Conservation (phyloP, 1,284 basidiomycete species). For the Heterobasidion annosum region DNA sequence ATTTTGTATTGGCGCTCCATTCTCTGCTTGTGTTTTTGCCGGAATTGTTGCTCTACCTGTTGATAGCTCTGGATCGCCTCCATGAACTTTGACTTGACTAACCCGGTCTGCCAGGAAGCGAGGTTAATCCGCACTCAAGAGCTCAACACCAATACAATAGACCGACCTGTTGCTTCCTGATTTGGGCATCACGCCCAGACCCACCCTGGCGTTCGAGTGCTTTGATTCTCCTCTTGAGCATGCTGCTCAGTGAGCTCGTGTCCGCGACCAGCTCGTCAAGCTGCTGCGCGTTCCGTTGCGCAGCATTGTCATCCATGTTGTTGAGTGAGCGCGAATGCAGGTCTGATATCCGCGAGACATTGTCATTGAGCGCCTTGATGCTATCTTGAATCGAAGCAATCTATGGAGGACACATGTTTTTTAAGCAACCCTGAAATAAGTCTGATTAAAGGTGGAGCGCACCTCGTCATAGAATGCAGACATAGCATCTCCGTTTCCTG, state of each 20-base stretch:
- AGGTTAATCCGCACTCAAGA: conserved; percentile 17
- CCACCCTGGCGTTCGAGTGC: conserved; percentile 66
- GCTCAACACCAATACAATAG: conserved; percentile 6
- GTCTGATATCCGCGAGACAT: conserved; percentile 59
- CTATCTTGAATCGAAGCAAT: conserved; percentile 70
- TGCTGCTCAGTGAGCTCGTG: conserved; percentile 67
- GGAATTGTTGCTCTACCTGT: conserved; percentile 87
- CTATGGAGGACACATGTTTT: conserved; percentile 21
- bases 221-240: conserved; percentile 75
- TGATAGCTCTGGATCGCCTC: conserved; percentile 86
- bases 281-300: conserved; percentile 53
- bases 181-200: conserved; percentile 69
- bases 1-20: conserved; percentile 97
- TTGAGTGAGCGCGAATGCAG: conserved; percentile 71
- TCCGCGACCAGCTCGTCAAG: conserved; percentile 71
- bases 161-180: conserved; percentile 74
- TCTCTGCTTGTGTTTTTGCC: conserved; percentile 89
- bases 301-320: conserved; percentile 65
- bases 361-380: conserved; percentile 61
- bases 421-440: neutral
- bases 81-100: conserved; percentile 77
- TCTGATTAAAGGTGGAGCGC: conserved; percentile 11
- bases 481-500: conserved; percentile 45
- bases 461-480: conserved; percentile 70
- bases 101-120: conserved; percentile 40